Evolutionary conservation across 345 rosid genomes (phyloP).

Genomic region (Aegle marmelos): DNA sequence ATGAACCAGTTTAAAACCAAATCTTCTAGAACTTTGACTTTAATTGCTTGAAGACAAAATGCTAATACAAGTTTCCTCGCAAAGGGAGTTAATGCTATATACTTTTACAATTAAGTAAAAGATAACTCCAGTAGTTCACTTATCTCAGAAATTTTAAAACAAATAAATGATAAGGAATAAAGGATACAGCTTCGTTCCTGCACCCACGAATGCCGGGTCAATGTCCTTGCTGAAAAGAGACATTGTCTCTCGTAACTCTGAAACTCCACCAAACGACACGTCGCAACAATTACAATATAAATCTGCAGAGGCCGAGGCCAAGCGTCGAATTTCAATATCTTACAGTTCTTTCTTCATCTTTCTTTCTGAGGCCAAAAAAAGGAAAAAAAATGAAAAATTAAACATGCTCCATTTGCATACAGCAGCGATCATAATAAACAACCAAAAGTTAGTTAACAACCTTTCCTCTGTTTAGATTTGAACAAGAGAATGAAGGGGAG

Average conservation of each 20-base stretch:
- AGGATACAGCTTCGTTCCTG: slow-evolving; percentile 63
- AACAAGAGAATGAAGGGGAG: not conserved
- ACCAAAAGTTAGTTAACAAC: not conserved
- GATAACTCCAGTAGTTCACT: not conserved
- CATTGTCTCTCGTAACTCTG: slow-evolving; percentile 37
- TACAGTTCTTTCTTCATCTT: not conserved
- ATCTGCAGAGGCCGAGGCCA: not conserved
- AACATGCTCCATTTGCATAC: not conserved
- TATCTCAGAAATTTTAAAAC: not conserved
- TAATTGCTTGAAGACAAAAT: not conserved
- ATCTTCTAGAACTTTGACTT: not conserved
- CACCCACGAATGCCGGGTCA: slow-evolving; percentile 55
- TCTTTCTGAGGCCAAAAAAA: not conserved
- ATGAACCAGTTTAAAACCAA: not conserved
- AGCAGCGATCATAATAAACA: not conserved
- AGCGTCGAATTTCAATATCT: not conserved
- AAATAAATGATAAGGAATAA: not conserved
- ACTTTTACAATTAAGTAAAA: not conserved
- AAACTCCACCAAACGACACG: not conserved
- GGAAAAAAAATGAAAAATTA: not conserved
- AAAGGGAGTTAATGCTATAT: not conserved
- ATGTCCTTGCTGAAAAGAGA: slow-evolving; percentile 36
- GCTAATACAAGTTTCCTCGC: not conserved
- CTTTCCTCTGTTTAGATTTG: not conserved
- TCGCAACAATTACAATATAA: not conserved